Evolutionary conservation across 176 grass and related monocot species (phyloP), one percentile per base, ranked within the genome.

Genomic region (Oryza officinalis): DNA sequence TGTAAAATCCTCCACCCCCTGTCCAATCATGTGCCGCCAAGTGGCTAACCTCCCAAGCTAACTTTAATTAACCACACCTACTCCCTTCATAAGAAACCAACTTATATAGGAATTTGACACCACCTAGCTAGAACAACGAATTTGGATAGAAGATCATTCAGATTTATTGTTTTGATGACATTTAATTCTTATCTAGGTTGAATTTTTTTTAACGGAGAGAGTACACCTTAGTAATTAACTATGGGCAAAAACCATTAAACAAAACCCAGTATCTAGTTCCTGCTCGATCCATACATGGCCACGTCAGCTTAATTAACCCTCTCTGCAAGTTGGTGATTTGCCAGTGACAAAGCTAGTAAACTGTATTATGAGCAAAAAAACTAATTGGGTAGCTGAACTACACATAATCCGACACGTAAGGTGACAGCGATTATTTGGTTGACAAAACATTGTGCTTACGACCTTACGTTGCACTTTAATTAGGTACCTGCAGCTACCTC

Each of bases 121-220:
- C 5, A 33, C 32, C 0, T 33, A 0, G 5, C 0, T 33, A 0
- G 5, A 4, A 32, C 33, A 7, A 35, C 33, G 33, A 35, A 35
- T 35, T 5, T 35, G 0, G 6, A 35, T 35, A 35, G 28, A 2
- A 30, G 28, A 2, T 30, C 2, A 30, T 30, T 2, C 2, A 30
- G 28, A 30, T 30, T 30, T 2, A 30, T 30, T 30, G 28, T 30
- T 30, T 30, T 2, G 28, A 30, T 30, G 6, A 5, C 5, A 35
- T 35, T 5, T 0, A 35, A 35, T 35, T 0, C 33, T 35, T 0
- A 35, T 35, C 5, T 35, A 35, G 33, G 5, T 35, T 35, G 2
- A 2, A 2, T 35, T 35, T 35, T 35, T 35, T 35, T 35, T 0
- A 1, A 35, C 33, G 0, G 5, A 35, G 0, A 6, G 33, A 35